Evolutionary conservation across 441 rosid genomes (phyloP).

Genomic region (Syzygium malaccense): DNA sequence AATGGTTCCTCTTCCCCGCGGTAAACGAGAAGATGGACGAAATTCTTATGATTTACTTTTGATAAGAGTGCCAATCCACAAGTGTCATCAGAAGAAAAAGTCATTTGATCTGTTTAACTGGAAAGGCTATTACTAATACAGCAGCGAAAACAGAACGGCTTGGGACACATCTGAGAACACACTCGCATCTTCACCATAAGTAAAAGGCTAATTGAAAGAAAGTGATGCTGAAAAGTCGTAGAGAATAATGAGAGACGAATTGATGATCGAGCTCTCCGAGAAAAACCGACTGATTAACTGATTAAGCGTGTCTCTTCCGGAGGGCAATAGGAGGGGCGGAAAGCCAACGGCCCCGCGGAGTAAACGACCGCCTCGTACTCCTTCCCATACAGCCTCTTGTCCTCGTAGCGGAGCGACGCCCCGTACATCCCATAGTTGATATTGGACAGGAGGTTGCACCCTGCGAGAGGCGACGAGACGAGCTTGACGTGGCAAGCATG

Average conservation of each 20-base stretch:
- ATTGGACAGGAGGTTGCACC: slow-evolving; percentile 63
- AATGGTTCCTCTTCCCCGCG: slow-evolving; percentile 56
- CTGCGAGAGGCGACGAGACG: slow-evolving; percentile 55
- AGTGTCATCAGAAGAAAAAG: background rate
- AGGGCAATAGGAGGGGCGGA: slow-evolving; percentile 63
- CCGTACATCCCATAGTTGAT: slow-evolving; percentile 70
- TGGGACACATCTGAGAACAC: background rate
- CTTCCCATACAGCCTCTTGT: slow-evolving; percentile 37
- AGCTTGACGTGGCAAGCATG: slow-evolving; percentile 72
- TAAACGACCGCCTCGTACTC: slow-evolving; percentile 52
- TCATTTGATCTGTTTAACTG: background rate
- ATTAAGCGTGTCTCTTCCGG: background rate
- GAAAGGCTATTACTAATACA: background rate
- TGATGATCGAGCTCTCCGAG: background rate
- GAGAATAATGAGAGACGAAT: background rate
- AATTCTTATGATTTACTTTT: slow-evolving; percentile 53
- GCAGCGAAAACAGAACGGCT: background rate
- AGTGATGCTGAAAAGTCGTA: background rate
- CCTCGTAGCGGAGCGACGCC: slow-evolving; percentile 44
- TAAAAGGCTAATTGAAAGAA: background rate
- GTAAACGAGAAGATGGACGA: slow-evolving; percentile 52
- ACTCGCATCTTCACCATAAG: background rate
- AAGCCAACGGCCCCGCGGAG: slow-evolving; percentile 86
- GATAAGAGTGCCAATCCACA: slow-evolving; percentile 41
- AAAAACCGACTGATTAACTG: background rate